phyloP scores from a whole-genome alignment of 2,329 filamentous ascomycete genomes.

The Arthrinium puccinioides region DNA sequence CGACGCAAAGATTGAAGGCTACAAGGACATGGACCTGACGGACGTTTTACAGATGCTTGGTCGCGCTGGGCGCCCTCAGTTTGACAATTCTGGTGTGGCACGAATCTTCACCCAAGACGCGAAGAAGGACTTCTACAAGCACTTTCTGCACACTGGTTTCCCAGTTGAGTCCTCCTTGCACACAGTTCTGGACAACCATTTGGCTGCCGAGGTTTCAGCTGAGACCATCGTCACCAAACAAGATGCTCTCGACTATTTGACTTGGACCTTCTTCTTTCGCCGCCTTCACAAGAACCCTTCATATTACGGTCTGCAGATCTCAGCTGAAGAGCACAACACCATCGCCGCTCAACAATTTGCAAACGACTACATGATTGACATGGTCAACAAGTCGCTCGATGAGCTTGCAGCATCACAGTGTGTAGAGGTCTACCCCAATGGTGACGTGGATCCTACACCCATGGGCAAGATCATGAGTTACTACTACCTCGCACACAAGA shows the following conservation, averaged over 20 bases:
- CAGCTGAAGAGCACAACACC: conserved; percentile 84
- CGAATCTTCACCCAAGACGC: conserved; percentile 95
- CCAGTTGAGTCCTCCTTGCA: conserved; percentile 95
- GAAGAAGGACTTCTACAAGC: conserved; percentile 99
- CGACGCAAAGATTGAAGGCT: conserved; percentile 94
- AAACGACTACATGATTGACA: conserved; percentile 88
- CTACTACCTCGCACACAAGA: conserved; percentile 95
- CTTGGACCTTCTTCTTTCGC: conserved; percentile 99
- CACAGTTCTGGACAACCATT: conserved; percentile 93
- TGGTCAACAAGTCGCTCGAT: conserved; percentile 79
- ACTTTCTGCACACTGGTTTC: conserved; percentile 96
- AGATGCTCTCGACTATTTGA: conserved; percentile 93
- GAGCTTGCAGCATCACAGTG: conserved; percentile 82
- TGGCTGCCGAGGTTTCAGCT: conserved; percentile 89
- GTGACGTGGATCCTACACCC: conserved; percentile 82
- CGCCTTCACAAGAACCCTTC: conserved; percentile 96
- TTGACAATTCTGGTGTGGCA: conserved; percentile 91
- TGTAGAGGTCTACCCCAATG: conserved; percentile 74
- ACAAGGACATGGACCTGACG: conserved; percentile 97
- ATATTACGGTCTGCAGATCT: conserved; percentile 93
- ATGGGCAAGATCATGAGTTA: conserved; percentile 99
- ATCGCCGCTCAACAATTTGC: conserved; percentile 78
- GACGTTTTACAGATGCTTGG: conserved; percentile 98
- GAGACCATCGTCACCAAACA: conserved; percentile 92
- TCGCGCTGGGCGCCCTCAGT: conserved; percentile 89